Conservation (phyloP, 31 red algal genomes). For the Asparagopsis taxiformis region DNA sequence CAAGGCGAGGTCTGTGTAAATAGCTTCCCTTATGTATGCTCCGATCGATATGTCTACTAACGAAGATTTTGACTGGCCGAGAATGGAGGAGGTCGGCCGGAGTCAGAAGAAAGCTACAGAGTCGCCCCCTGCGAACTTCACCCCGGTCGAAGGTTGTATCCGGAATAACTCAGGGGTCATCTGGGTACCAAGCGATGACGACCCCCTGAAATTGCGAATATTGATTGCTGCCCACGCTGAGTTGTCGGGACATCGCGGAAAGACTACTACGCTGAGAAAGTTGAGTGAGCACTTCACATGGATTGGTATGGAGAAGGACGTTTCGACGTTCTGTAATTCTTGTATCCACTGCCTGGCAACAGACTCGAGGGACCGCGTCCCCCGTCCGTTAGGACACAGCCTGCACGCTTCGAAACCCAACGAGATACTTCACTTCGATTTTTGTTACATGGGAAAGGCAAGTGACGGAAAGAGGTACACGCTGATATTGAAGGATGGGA, state of each 20-base stretch:
- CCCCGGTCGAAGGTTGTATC: neutral
- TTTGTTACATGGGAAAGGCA: neutral
- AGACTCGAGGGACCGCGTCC: neutral
- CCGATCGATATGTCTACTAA: neutral
- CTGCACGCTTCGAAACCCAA: slow-evolving; percentile 12
- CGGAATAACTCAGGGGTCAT: neutral
- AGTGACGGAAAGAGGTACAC: neutral
- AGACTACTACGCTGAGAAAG: neutral
- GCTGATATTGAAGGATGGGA: slow-evolving; percentile 13
- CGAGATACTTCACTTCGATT: slow-evolving; percentile 27
- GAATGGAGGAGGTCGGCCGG: neutral
- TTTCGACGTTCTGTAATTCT: neutral
- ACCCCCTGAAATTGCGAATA: neutral
- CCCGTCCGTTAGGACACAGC: neutral
- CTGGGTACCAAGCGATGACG: neutral
- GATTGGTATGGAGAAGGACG: slow-evolving; percentile 4
- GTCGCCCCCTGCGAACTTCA: neutral
- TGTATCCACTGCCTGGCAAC: slow-evolving; percentile 11
- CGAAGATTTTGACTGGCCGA: neutral
- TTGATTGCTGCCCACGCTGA: neutral
- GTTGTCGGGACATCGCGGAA: neutral
- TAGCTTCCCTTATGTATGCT: neutral
- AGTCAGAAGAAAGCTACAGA: neutral
- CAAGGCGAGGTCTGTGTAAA: neutral
- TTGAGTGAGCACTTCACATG: slow-evolving; percentile 2